A percentile compares a stretch with the other conserved stretches of the same genome.
These are phyloP conservation scores for Malus hybrid DNA, from an alignment of 331 rosid species.

Conservation along the genomic window DNA sequence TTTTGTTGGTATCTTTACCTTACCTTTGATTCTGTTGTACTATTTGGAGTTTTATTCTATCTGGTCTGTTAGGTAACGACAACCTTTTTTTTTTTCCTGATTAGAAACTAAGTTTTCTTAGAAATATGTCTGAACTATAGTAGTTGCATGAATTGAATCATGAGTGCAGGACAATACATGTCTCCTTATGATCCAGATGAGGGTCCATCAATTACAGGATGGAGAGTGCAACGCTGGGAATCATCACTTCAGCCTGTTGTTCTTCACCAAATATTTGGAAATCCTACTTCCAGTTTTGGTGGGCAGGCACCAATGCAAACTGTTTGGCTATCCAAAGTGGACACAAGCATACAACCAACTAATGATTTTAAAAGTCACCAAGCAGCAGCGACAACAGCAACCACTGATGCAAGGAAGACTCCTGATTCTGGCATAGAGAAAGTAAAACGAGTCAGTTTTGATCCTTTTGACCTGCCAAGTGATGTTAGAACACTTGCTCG, in stretches of 20 bases:
- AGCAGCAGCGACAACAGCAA: conserved; percentile 37
- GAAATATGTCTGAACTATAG: neutral
- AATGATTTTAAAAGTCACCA: conserved; percentile 71
- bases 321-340: conserved; percentile 89
- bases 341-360: conserved; percentile 75
- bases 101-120: neutral
- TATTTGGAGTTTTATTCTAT: neutral
- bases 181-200: conserved; percentile 94
- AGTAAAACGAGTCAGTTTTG: conserved; percentile 55
- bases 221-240: conserved; percentile 99
- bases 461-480: conserved; percentile 93
- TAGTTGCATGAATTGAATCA: neutral
- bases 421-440: conserved; percentile 42
- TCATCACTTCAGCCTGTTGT: conserved; percentile 84
- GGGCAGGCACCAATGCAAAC: conserved; percentile 93
- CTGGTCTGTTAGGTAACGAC: neutral
- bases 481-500: conserved; percentile 94
- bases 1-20: neutral
- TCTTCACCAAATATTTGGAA: conserved; percentile 91
- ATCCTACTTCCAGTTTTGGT: conserved; percentile 74
- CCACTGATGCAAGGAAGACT: conserved; percentile 39
- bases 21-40: neutral
- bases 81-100: neutral
- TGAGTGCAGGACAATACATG: conserved; percentile 83
- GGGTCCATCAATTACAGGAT: conserved; percentile 89